These are phyloP conservation scores for Suhomyces kilbournensis DNA, from an alignment of 805 yeast species.

Conservation along the genomic window DNA sequence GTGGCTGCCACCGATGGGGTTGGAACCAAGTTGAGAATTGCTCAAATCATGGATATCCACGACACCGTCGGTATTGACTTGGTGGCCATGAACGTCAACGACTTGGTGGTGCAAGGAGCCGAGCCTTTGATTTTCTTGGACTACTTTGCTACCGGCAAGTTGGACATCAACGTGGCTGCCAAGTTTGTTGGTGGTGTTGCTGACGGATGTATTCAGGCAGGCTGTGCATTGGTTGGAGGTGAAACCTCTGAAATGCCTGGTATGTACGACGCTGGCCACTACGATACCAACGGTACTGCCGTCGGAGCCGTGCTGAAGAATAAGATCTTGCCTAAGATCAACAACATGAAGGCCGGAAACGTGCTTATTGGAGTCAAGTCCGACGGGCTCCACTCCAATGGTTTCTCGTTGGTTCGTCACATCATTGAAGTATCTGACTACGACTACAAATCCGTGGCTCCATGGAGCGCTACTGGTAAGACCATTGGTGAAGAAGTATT, in stretches of 20 bases:
- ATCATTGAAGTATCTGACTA: constrained; percentile 72
- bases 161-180: constrained; percentile 80
- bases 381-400: constrained; percentile 95
- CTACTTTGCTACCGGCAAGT: constrained; percentile 92
- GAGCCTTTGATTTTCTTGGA: constrained; percentile 95
- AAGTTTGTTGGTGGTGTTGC: constrained; percentile 94
- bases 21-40: constrained; percentile 94
- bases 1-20: constrained; percentile 99
- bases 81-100: constrained; percentile 99
- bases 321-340: constrained; percentile 68
- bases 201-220: constrained; percentile 89
- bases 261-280: constrained; percentile 91
- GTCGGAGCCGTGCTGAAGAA: constrained; percentile 89
- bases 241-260: constrained; percentile 99
- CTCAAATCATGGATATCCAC: constrained; percentile 84
- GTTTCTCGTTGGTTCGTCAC: constrained; percentile 90
- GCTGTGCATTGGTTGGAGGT: constrained; percentile 98
- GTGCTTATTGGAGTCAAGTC: constrained; percentile 83
- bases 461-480: constrained; percentile 66
- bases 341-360: constrained; percentile 73
- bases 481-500: constrained; percentile 84
- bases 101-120: constrained; percentile 97
- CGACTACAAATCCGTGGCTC: constrained; percentile 72
- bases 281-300: constrained; percentile 98
- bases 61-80: constrained; percentile 98